Base-by-base conservation (phyloP, 1,284 basidiomycete genomes). In the Athelia psychrophila region DNA sequence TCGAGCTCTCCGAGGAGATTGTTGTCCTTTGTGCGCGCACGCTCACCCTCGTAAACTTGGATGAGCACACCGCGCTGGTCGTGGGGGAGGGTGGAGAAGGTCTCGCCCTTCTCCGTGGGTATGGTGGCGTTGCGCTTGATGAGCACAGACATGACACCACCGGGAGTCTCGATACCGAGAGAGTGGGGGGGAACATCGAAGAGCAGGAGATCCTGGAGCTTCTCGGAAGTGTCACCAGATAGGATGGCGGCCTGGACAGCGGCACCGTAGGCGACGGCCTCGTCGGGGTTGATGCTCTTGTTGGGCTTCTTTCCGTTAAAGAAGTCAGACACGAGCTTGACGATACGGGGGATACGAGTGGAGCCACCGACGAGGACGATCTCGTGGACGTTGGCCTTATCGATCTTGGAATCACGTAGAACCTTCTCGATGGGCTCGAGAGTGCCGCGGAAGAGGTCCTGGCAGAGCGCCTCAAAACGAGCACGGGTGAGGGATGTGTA, bases 51-150 rank as follows among this genome's bases (percentile, higher is more conserved):
- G 33, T 35, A 12, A 10, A 35, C 33, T n/a, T 35, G 33, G 33
- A 35, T 35, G 33, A 35, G 33, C 33, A 35, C 33, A 10, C 33
- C 33, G n/a, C 12, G 33, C 33, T 35, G 33, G n/a, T 35, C n/a
- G 33, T 35, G 12, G 33, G 33, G n/a, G 33, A 12, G n/a, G 10
- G 33, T 35, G 10, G 33, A 35, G 33, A 35, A 35, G 10, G 33
- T 35, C n/a, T 35, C 33, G 12, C 12, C 10, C 33, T 35, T 35
- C n/a, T 35, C n/a, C 12, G 33, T 35, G 71, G 88, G 88, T 62
- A 91, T 84, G 57, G 86, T 88, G 60, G 87, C 88, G 81, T 91
- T 90, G 62, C 86, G 77, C 75, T 84, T 84, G 77, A 90, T 88
- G 61, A 90, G 78, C 32, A 83, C 78, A 54, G 84, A 88, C 78